phyloP scores from a whole-genome alignment of 805 yeast genomes.

The Grigorovia yakushimaensis region DNA sequence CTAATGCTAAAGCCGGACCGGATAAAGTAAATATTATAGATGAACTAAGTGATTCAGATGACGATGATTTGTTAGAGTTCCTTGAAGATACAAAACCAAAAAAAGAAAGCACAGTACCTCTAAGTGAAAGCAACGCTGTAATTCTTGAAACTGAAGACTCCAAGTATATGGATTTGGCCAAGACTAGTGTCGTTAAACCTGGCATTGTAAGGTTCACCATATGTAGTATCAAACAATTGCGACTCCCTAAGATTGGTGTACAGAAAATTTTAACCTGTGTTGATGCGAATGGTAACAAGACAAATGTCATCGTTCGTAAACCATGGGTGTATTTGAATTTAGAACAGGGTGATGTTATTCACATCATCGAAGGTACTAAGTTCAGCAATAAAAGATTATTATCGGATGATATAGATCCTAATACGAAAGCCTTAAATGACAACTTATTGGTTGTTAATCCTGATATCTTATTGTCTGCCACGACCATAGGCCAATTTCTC shows the following conservation, averaged over 20 bases:
- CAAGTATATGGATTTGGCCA: slow-evolving; percentile 23
- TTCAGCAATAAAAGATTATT: slow-evolving; percentile 19
- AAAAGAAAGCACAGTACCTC: neutral
- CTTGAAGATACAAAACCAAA: slow-evolving; percentile 4
- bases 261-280: slow-evolving; percentile 50
- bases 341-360: slow-evolving; percentile 46
- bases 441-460: slow-evolving; percentile 77
- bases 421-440: slow-evolving; percentile 29
- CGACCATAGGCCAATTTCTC: slow-evolving; percentile 67
- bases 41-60: slow-evolving; percentile 3
- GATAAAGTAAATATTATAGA: neutral
- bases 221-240: slow-evolving; percentile 9
- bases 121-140: neutral
- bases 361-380: slow-evolving; percentile 41
- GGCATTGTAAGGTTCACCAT: slow-evolving; percentile 32
- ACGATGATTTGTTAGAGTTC: slow-evolving; percentile 17
- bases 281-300: slow-evolving; percentile 26
- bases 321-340: slow-evolving; percentile 47
- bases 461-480: slow-evolving; percentile 72
- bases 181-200: slow-evolving; percentile 36
- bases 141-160: neutral
- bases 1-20: neutral
- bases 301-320: slow-evolving; percentile 47
- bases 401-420: slow-evolving; percentile 23
- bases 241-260: slow-evolving; percentile 19